Conservation (phyloP, 192 early-diverging fungal species). For the Fimicolochytrium jonesii region DNA sequence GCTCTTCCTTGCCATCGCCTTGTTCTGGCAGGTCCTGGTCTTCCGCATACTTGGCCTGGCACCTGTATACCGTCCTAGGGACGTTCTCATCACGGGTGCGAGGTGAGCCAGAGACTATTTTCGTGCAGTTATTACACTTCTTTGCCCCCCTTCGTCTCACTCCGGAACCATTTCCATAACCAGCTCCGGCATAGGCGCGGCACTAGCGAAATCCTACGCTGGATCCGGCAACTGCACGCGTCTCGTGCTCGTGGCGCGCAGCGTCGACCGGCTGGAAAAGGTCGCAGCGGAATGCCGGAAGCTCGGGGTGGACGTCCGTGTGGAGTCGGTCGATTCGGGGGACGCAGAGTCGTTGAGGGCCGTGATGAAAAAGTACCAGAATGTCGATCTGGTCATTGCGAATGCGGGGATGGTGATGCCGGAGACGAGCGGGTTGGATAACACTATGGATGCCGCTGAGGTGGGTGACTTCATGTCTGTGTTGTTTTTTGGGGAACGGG, state of each 20-base stretch:
- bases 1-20: not conserved
- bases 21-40: not conserved
- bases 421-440: not conserved
- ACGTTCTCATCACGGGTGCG: constrained; percentile 14
- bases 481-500: not conserved
- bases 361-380: not conserved
- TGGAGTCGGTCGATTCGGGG: not conserved
- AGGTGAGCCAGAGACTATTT: too few species aligned
- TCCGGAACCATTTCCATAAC: not conserved
- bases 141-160: not conserved
- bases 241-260: constrained; percentile 1
- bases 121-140: not conserved
- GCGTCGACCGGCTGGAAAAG: not conserved
- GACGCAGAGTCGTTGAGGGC: too few species aligned
- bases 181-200: constrained; percentile 11
- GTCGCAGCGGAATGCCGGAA: constrained; percentile 1
- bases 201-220: not conserved
- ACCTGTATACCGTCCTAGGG: not conserved
- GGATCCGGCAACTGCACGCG: not conserved
- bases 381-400: constrained; percentile 11
- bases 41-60: not conserved
- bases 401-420: constrained; percentile 1
- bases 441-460: not conserved
- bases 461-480: not conserved
- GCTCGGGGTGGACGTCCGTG: not conserved